Conservation (phyloP, 2,329 filamentous ascomycete species). For the Colletotrichum neosansevieriae region DNA sequence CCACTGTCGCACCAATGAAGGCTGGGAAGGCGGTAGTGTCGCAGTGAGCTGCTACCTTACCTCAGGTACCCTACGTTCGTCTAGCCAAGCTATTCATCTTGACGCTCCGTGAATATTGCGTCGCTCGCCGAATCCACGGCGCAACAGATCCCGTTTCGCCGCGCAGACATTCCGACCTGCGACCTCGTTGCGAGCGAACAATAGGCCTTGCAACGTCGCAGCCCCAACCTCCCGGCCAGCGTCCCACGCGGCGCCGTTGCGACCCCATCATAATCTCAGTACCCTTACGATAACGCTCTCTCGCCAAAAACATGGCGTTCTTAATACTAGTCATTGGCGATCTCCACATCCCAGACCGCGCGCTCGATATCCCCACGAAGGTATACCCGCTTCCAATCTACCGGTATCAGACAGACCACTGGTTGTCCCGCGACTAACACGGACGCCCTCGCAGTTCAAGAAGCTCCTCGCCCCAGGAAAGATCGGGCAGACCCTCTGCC, state of each 20-base stretch:
- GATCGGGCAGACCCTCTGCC: constrained; percentile 84
- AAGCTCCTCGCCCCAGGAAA: constrained; percentile 87
- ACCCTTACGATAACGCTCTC: neutral
- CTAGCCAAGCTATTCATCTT: constrained; percentile 18
- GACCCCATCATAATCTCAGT: constrained; percentile 6
- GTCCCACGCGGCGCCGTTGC: constrained; percentile 6
- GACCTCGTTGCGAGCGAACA: neutral
- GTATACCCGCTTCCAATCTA: constrained; percentile 57
- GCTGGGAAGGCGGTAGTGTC: constrained; percentile 21
- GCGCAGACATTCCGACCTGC: neutral
- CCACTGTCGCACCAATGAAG: constrained; percentile 14
- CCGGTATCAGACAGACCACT: constrained; percentile 6
- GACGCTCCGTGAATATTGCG: constrained; percentile 6
- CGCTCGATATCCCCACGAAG: constrained; percentile 91
- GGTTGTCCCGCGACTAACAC: constrained; percentile 33
- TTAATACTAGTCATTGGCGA: constrained; percentile 93
- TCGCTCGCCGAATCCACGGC: neutral
- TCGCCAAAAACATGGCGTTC: constrained; percentile 78
- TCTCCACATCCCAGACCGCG: constrained; percentile 92
- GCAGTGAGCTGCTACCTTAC: constrained; percentile 21
- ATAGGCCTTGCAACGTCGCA: constrained; percentile 14
- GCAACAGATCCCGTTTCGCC: neutral
- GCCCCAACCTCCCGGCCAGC: constrained; percentile 16
- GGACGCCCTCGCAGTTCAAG: constrained; percentile 71
- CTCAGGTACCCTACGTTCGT: neutral